A percentile compares a stretch with the other conserved stretches of the same genome.
phyloP scores from a whole-genome alignment of 1,139 yeast genomes.

The Candida sp. region DNA sequence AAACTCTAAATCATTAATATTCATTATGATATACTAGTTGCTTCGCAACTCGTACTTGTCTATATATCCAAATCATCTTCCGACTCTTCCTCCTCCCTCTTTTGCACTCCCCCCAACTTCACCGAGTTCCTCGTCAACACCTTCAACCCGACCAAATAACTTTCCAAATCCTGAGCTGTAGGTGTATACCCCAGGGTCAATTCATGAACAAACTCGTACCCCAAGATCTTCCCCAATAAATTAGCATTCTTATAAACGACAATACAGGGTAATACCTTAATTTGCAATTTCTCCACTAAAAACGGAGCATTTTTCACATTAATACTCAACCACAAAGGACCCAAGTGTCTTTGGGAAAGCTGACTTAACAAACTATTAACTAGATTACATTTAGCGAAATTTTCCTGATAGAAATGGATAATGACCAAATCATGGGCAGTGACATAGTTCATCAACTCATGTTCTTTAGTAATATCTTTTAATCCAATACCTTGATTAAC shows the following conservation, averaged over 20 bases:
- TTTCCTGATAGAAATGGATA: slow-evolving; percentile 64
- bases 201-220: slow-evolving; percentile 59
- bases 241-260: slow-evolving; percentile 58
- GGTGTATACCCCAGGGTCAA: slow-evolving; percentile 14
- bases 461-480: slow-evolving; percentile 44
- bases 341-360: slow-evolving; percentile 54
- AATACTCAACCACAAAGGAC: slow-evolving; percentile 53
- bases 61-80: slow-evolving; percentile 2
- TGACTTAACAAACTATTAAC: slow-evolving; percentile 49
- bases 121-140: slow-evolving; percentile 9
- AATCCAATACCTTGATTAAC: slow-evolving; percentile 29
- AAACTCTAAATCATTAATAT: not conserved
- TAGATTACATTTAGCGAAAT: slow-evolving; percentile 55
- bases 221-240: slow-evolving; percentile 58
- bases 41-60: too few species aligned
- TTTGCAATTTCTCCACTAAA: slow-evolving; percentile 55
- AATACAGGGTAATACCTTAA: slow-evolving; percentile 72
- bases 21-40: too few species aligned
- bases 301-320: slow-evolving; percentile 70
- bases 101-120: not conserved
- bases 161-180: slow-evolving; percentile 43
- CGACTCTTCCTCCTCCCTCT: not conserved
- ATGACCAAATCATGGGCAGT: slow-evolving; percentile 42
- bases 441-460: slow-evolving; percentile 51
- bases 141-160: slow-evolving; percentile 27